Evolutionary conservation across 169 alveolate species (phyloP).

Genomic region (Eimeria zaria): DNA sequence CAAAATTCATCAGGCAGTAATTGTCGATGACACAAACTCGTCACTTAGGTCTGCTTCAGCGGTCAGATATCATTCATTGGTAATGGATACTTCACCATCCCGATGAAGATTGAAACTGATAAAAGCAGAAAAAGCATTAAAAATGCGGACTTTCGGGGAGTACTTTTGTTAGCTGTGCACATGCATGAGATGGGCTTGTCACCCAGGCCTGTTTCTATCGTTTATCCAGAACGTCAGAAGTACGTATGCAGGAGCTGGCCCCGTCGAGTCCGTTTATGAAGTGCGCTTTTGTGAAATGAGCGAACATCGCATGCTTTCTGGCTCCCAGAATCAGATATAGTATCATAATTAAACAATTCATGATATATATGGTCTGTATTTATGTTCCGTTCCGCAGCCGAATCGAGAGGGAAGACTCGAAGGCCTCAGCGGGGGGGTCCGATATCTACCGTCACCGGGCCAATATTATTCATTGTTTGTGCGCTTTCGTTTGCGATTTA

Average conservation of each 20-base stretch:
- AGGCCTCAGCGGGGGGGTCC: background rate
- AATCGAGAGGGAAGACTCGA: conserved; percentile 16
- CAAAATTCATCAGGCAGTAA: background rate
- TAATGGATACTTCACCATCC: background rate
- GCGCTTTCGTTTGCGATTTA: background rate
- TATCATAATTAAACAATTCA: background rate
- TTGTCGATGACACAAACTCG: background rate
- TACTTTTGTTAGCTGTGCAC: background rate
- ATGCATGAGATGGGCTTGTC: background rate
- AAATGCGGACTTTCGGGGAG: background rate
- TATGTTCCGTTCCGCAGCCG: background rate
- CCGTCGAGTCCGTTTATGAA: background rate
- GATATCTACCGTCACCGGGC: background rate
- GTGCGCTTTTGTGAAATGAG: background rate
- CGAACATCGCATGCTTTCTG: background rate
- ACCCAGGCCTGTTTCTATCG: background rate
- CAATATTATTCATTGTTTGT: background rate
- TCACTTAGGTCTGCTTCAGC: background rate
- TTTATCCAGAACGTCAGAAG: background rate
- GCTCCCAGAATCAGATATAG: background rate
- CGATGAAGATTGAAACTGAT: background rate
- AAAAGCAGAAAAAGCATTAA: background rate
- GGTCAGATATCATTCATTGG: background rate
- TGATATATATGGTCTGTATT: background rate
- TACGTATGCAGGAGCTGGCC: background rate